Evolutionary conservation across 805 yeast species (phyloP).

Genomic region (Candida montana): DNA sequence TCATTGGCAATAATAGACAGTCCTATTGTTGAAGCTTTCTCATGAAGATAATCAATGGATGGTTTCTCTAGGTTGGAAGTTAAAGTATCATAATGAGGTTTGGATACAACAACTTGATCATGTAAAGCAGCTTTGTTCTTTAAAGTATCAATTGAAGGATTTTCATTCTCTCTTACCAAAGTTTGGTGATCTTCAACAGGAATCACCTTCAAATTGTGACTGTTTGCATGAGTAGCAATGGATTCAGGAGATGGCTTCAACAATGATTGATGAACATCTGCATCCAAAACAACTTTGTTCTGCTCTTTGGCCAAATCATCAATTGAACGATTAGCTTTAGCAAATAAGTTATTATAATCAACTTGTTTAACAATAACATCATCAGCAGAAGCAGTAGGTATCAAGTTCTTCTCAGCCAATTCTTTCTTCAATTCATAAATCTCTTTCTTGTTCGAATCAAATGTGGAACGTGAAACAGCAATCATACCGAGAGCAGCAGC

Average conservation of each 20-base stretch:
- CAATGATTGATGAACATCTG: slow-evolving; percentile 3
- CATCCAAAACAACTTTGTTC: slow-evolving; percentile 4
- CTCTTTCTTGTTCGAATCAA: slow-evolving; percentile 9
- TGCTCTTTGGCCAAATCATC: slow-evolving; percentile 6
- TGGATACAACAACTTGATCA: slow-evolving; percentile 22
- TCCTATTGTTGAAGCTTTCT: slow-evolving; percentile 1
- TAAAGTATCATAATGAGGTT: slow-evolving; percentile 21
- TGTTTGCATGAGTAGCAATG: slow-evolving; percentile 6
- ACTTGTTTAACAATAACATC: slow-evolving; percentile 12
- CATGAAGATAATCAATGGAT: slow-evolving; percentile 6
- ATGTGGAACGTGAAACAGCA: slow-evolving; percentile 12
- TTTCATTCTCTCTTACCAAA: slow-evolving; percentile 15
- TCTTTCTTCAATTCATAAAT: slow-evolving; percentile 20
- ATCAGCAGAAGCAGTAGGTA: slow-evolving; percentile 22
- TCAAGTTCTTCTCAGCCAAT: slow-evolving; percentile 23
- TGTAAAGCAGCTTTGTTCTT: slow-evolving; percentile 15
- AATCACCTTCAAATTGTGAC: slow-evolving; percentile 7
- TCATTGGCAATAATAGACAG: slow-evolving; percentile 2
- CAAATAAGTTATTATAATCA: slow-evolving; percentile 14
- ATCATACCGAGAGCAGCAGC: slow-evolving; percentile 5
- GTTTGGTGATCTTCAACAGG: slow-evolving; percentile 5
- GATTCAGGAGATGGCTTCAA: slow-evolving; percentile 6
- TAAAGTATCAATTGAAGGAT: slow-evolving; percentile 25
- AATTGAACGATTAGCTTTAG: slow-evolving; percentile 7
- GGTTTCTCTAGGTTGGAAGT: slow-evolving; percentile 10